These are phyloP conservation scores for Castanopsis chinensis DNA, from an alignment of 306 rosid genomes.

Conservation along the genomic window DNA sequence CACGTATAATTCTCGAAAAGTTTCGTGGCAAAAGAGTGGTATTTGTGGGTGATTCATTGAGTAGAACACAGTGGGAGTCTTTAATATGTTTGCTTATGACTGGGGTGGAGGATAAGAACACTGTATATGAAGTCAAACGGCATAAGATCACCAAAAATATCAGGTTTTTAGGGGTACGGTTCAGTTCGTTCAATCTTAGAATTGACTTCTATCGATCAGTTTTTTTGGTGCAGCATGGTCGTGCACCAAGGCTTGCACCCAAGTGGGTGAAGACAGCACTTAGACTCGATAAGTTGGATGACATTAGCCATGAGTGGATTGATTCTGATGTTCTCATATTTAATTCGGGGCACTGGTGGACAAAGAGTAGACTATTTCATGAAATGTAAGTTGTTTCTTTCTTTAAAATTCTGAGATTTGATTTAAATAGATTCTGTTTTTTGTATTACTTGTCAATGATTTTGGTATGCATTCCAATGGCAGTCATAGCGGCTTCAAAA, in stretches of 20 bases:
- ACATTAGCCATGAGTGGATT: slow-evolving; percentile 71
- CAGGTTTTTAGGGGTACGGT: slow-evolving; percentile 62
- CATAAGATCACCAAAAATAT: slow-evolving; percentile 63
- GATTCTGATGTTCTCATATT: slow-evolving; percentile 83
- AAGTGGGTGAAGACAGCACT: slow-evolving; percentile 65
- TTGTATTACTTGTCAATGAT: not conserved
- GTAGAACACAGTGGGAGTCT: slow-evolving; percentile 97
- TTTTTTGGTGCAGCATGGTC: slow-evolving; percentile 61
- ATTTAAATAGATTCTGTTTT: not conserved
- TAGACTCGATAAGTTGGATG: slow-evolving; percentile 71
- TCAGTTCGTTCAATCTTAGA: slow-evolving; percentile 53
- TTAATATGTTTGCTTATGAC: slow-evolving; percentile 77
- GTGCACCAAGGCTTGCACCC: slow-evolving; percentile 51
- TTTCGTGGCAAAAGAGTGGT: slow-evolving; percentile 80
- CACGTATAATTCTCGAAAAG: slow-evolving; percentile 37
- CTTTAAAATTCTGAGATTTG: not conserved
- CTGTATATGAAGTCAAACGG: slow-evolving; percentile 78
- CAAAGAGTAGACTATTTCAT: slow-evolving; percentile 52
- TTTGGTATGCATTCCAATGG: not conserved
- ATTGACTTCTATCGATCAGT: slow-evolving; percentile 84
- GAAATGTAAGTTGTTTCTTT: slow-evolving; percentile 55
- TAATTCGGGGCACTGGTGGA: slow-evolving; percentile 97
- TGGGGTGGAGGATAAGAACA: slow-evolving; percentile 72
- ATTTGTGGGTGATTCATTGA: slow-evolving; percentile 87
- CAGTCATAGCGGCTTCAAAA: no score